Evolutionary conservation across 768 basidiomycete species (phyloP), one percentile per base, ranked within the genome.

Genomic region (Stropharia rugosoannulata): DNA sequence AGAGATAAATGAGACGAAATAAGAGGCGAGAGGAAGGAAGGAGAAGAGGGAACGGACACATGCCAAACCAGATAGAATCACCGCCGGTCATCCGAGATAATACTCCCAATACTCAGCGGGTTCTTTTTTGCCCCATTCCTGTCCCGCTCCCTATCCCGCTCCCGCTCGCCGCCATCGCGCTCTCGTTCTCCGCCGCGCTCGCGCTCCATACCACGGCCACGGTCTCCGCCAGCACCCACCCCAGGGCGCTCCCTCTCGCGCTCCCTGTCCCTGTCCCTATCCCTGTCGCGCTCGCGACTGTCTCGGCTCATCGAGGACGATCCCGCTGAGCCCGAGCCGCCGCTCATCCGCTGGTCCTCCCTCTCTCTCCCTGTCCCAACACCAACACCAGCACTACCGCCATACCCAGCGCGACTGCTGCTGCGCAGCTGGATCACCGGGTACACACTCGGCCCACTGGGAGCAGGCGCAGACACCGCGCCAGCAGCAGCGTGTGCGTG

Each of bases 21-120:
- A 11, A 41, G 3, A 41, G 5, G n/a, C 1, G 5, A 19, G 12
- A 41, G 40, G 8, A 41, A n/a, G 18, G 40, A 41, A 19, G 4
- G n/a, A 1, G 40, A 40, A 3, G 18, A 40, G 18, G 11, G 11
- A 3, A 40, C 39, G 11, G 39, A 15, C 18, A 18, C 19, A 25
- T 16, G n/a, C n/a, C n/a, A 7, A 48, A 18, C 29, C 18, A 10
- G n/a, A 25, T 16, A 3, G 39, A 19, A 39, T 57, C 55, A 64
- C 47, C 67, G 59, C 27, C 53, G 63, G 61, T 78, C 78, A 50
- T 83, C 84, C 38, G 83, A 85, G 53, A 87, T 86, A 54, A 88
- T 88, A 62, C 83, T 86, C 52, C 84, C 84, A 59, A 88, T 88
- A 61, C 84, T 86, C 71, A 88, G 64, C 52, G 78, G 80, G 61